Conservation (phyloP, 2,329 filamentous ascomycete genomes). For the Alternaria sp. region DNA sequence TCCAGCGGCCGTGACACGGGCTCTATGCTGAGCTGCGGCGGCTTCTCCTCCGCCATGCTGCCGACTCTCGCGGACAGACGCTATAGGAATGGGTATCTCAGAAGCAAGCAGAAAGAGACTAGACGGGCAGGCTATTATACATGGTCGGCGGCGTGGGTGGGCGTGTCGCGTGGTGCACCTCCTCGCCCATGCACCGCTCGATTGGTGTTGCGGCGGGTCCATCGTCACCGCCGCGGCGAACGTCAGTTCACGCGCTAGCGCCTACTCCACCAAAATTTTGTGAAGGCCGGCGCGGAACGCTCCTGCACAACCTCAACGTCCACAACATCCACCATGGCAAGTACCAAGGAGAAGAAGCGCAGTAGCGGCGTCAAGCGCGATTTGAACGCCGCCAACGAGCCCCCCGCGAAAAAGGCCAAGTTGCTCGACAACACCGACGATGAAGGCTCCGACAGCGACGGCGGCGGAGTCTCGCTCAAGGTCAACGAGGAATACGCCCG, state of each 20-base stretch:
- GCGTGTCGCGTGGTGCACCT: conserved; percentile 14
- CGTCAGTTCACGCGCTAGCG: conserved; percentile 30
- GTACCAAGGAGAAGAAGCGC: conserved; percentile 33
- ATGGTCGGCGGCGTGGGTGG: conserved; percentile 16
- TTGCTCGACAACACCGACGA: conserved; percentile 48
- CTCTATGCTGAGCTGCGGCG: conserved; percentile 41
- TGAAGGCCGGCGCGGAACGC: conserved; percentile 12
- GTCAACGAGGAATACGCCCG: conserved; percentile 91
- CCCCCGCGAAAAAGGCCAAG: conserved; percentile 44
- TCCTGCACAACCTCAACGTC: background rate
- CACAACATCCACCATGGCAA: conserved; percentile 26
- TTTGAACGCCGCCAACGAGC: conserved; percentile 24
- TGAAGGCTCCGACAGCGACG: conserved; percentile 34
- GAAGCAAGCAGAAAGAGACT: conserved; percentile 3
- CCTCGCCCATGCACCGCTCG: conserved; percentile 13
- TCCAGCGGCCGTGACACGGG: conserved; percentile 50
- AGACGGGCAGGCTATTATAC: conserved; percentile 28
- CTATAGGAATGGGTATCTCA: conserved; percentile 9
- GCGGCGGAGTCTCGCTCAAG: conserved; percentile 60
- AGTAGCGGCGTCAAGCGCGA: conserved; percentile 33
- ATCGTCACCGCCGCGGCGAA: conserved; percentile 25
- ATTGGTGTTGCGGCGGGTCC: conserved; percentile 19
- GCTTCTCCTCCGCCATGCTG: conserved; percentile 46
- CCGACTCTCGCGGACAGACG: background rate
- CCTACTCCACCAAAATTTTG: conserved; percentile 33